Evolutionary conservation across 2,329 filamentous ascomycete genomes (phyloP), one percentile per base, ranked within the genome.

Genomic region (Reticulascus tulasneorum): DNA sequence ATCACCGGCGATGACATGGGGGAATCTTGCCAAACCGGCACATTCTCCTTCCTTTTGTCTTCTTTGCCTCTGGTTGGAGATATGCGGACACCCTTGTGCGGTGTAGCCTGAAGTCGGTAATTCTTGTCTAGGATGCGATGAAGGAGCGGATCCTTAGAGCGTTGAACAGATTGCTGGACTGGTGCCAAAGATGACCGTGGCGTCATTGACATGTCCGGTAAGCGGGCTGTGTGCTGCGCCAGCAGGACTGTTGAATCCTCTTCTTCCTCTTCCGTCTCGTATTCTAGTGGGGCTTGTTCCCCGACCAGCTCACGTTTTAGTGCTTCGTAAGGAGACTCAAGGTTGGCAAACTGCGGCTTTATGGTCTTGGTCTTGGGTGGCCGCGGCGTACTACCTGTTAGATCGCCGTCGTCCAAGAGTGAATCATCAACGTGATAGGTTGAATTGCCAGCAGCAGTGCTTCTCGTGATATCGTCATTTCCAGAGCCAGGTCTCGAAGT

Each of bases 121-220:
- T 86, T 96, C 63, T 94, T 96, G 68, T 97, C 90, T 6, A 94
- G 77, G n/a, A 97, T 73, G 40, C 85, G 86, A 59, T 97, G 91
- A 25, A 98, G 74, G 8, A 97, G 71, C 4, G 86, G 86, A 54
- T 96, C 88, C 42, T 79, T 77, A 51, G 68, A 51, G 16, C 53
- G 50, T 33, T 59, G 56, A 5, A 43, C 47, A 7, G 60, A 60
- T 30, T 59, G 54, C 15, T 69, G 54, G 23, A 75, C 69, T 20
- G 37, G 40, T 25, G 29, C 32, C 10, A 42, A 33, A 21, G 37
- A 29, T 9, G 40, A 37, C 32, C 69, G 67, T 11, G 78, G 76
- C n/a, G 74, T 79, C 67, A 79, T 75, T 17, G 75, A 77, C 64
- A 82, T 76, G 51, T 80, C 70, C 3, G 77, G 77, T 13, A 82